Percentiles rank a stretch among this genome's conserved stretches.
These are phyloP conservation scores for Chlorella ohadii DNA, from an alignment of 139 green algal genomes.

Conservation along the genomic window DNA sequence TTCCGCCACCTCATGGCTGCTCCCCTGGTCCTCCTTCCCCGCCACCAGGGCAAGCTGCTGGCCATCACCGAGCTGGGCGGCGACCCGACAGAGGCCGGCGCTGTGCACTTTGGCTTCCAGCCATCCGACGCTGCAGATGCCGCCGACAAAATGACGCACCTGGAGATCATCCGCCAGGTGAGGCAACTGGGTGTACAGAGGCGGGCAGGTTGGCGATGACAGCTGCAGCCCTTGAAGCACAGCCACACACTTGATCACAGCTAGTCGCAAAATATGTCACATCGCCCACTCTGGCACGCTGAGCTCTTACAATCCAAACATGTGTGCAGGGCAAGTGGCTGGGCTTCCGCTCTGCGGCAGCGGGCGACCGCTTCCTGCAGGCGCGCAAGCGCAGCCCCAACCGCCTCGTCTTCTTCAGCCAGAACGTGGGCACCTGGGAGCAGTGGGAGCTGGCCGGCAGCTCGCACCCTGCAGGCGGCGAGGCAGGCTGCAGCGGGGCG, in stretches of 20 bases:
- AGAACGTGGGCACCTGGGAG: slow-evolving; percentile 78
- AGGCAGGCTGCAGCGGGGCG: background rate
- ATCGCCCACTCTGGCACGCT: no score
- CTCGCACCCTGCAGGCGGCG: no score
- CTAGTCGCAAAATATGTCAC: no score
- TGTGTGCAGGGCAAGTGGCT: slow-evolving; percentile 68
- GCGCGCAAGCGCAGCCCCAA: slow-evolving; percentile 60
- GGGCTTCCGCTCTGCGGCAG: slow-evolving; percentile 64
- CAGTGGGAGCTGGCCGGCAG: slow-evolving; percentile 68
- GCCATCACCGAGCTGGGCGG: slow-evolving; percentile 1
- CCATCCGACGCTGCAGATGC: background rate
- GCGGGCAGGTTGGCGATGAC: no score
- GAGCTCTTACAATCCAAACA: no score
- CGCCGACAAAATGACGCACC: background rate
- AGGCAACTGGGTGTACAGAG: no score
- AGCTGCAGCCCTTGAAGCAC: no score
- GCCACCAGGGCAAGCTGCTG: slow-evolving; percentile 6
- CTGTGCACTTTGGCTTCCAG: background rate
- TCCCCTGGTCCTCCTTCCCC: background rate
- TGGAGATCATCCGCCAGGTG: slow-evolving; percentile 45
- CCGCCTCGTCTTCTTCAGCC: slow-evolving; percentile 75
- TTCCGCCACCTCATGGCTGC: background rate
- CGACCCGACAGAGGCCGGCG: background rate
- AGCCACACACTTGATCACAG: no score
- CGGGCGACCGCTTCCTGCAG: slow-evolving; percentile 75